Evolutionary conservation across 345 rosid genomes (phyloP).

Genomic region (Eucalyptus polyanthemos): DNA sequence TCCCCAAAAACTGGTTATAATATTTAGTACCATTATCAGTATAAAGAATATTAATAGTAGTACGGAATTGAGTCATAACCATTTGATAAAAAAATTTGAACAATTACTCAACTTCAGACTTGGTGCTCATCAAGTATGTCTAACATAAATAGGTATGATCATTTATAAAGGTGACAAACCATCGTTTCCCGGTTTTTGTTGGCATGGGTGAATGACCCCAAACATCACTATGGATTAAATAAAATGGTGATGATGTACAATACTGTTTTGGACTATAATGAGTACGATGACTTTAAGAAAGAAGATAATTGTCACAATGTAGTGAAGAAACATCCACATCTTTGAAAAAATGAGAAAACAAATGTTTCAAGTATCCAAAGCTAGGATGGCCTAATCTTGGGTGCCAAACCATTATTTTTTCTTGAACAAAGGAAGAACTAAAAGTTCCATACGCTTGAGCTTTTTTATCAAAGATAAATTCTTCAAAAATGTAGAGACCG

Average conservation of each 20-base stretch:
- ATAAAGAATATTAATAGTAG: background rate
- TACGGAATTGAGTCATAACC: fast-evolving
- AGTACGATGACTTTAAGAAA: background rate
- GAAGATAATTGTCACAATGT: background rate
- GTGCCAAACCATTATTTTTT: background rate
- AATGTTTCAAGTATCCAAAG: background rate
- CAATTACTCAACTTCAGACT: fast-evolving
- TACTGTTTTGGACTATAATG: background rate
- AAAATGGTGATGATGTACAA: background rate
- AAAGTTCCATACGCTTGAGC: background rate
- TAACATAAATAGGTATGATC: background rate
- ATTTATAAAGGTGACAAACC: background rate
- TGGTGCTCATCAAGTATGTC: background rate
- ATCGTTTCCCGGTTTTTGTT: fast-evolving
- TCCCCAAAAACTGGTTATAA: background rate
- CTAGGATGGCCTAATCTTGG: background rate
- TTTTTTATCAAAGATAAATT: background rate
- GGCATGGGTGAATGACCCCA: background rate
- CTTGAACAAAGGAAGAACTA: background rate
- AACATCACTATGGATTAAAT: background rate
- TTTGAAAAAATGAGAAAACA: background rate
- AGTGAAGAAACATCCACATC: background rate
- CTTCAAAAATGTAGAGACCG: background rate
- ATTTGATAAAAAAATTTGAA: background rate
- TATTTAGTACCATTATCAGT: background rate